These are phyloP conservation scores for Bryoerythrophyllum caledonicum DNA, from an alignment of 225 moss, liverwort and hornwort genomes.

Conservation along the genomic window DNA sequence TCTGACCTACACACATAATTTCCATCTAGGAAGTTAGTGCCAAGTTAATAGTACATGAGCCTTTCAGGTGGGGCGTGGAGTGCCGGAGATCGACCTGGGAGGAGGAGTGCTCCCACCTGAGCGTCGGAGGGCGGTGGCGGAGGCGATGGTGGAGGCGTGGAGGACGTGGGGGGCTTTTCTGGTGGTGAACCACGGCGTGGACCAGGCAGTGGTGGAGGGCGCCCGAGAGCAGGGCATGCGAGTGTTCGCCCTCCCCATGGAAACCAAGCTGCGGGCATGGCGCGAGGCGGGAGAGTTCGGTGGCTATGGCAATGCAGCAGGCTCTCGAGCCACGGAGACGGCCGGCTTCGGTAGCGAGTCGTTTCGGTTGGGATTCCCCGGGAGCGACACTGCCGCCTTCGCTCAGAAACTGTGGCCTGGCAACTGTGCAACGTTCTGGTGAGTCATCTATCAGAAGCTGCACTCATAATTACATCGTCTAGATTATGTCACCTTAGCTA, in stretches of 20 bases:
- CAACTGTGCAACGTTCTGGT: not conserved
- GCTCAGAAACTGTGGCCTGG: slow-evolving; percentile 10
- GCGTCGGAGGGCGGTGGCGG: not conserved
- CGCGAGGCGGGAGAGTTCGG: not conserved
- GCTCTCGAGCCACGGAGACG: not conserved
- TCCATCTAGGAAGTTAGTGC: too few relatives aligned
- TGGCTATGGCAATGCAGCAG: slow-evolving; percentile 20
- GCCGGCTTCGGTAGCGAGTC: slow-evolving; percentile 17
- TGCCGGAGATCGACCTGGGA: slow-evolving; percentile 17
- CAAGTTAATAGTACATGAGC: too few relatives aligned
- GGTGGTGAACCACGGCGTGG: slow-evolving; percentile 26
- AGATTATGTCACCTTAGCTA: not conserved
- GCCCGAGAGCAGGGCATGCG: slow-evolving; percentile 10
- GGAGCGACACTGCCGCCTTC: not conserved
- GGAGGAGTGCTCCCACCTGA: not conserved
- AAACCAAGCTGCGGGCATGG: not conserved
- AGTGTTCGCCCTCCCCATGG: slow-evolving; percentile 13
- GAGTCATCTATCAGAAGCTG: not conserved
- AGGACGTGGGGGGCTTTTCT: slow-evolving; percentile 17
- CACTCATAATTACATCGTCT: too few relatives aligned
- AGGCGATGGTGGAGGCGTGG: slow-evolving; percentile 14
- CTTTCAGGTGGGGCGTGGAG: not conserved
- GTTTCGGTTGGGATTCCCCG: not conserved
- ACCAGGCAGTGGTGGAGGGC: not conserved
- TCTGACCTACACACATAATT: too few relatives aligned